Evolutionary conservation across 345 rosid species (phyloP).

Genomic region (Citrus mangshanensis): DNA sequence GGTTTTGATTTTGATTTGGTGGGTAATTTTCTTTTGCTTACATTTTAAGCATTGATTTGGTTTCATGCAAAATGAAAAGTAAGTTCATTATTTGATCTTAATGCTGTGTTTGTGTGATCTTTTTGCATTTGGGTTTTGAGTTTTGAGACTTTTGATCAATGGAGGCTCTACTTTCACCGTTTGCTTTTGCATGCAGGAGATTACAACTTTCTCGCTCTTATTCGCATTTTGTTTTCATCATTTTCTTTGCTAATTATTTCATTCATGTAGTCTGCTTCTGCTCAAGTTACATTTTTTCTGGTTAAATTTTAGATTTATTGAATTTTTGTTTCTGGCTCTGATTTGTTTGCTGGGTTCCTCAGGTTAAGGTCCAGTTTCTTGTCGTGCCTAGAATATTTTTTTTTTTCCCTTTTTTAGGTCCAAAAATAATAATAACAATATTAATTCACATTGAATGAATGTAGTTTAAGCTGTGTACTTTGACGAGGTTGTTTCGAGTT

Average conservation of each 20-base stretch:
- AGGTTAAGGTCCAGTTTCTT: neutral
- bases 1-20: constrained; percentile 2
- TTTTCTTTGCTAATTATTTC: neutral
- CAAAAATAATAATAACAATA: too few species aligned
- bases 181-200: constrained; percentile 16
- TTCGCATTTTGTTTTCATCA: neutral
- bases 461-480: neutral
- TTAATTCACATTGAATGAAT: neutral
- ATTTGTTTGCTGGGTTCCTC: neutral
- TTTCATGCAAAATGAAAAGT: neutral
- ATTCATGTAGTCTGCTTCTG: neutral
- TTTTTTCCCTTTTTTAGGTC: too few species aligned
- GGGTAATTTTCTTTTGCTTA: constrained; percentile 1
- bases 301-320: neutral
- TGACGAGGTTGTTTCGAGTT: neutral
- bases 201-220: neutral
- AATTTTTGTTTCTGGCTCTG: neutral
- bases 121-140: constrained; percentile 9
- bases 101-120: neutral
- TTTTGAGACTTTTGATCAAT: neutral
- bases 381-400: neutral
- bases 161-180: neutral
- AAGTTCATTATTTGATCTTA: neutral
- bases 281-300: neutral
- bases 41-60: constrained; percentile 10